Evolutionary conservation across 2,329 filamentous ascomycete species (phyloP), one percentile per base, ranked within the genome.

Genomic region (Sarocladium kiliense): DNA sequence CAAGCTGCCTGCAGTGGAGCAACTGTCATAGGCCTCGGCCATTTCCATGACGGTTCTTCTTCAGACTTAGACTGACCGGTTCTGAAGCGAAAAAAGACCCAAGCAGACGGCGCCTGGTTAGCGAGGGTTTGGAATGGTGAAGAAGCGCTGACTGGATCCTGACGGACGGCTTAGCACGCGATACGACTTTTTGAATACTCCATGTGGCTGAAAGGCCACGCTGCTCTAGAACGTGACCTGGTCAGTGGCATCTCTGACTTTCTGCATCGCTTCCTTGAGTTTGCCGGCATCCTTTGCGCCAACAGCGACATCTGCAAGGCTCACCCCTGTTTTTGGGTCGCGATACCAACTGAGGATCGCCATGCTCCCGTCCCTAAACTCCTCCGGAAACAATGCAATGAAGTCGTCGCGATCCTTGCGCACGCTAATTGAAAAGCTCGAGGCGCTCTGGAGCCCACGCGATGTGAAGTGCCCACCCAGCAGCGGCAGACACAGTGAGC

Each of bases 271-370:
- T 49, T 57, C 42, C 25, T 54, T 53, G 39, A 69, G 23, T 12
- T 37, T 56, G 7, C 32, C 55, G 39, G 63, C 61, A 30, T 66
- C 62, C 47, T 66, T 58, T 1, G 54, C 67, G 1, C 67, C 67
- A 3, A 70, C 58, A 16, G 64, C 67, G 3, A 71, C 59, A 54
- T 69, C 66, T 9, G 60, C 65, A 32, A 70, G 54, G 42, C 68
- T 68, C 19, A 54, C 54, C 0, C 59, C 57, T 14, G 55, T 61
- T n/a, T 60, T 60, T 3, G 54, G 50, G 47, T 69, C 65, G 55
- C 70, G 66, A 27, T 65, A 68, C 66, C 68, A 70, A 39, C 65
- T 67, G 51, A 70, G 16, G 34, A 66, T 61, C 18, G 65, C 60
- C 63, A 71, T 65, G 19, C 56, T 57, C 2, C 67, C 66, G 1